Evolutionary conservation across 2,329 filamentous ascomycete species (phyloP).

Genomic region (Hypocreales sp.): DNA sequence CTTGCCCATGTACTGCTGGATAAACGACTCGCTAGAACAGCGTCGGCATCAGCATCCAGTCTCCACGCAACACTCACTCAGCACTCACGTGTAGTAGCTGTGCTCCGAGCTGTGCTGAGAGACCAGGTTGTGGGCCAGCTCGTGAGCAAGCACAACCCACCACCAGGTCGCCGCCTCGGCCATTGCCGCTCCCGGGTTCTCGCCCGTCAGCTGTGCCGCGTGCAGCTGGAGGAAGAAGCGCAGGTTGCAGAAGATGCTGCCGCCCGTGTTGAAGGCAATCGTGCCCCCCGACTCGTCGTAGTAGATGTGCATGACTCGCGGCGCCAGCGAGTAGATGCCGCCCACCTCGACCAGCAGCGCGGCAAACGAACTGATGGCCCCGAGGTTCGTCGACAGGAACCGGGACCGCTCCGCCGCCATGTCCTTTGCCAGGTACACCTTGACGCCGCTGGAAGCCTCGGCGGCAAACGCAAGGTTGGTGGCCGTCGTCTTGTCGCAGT

Average conservation of each 20-base stretch:
- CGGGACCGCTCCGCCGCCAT: constrained; percentile 25
- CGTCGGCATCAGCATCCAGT: too few relatives aligned
- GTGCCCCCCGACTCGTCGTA: constrained; percentile 65
- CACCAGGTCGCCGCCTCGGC: constrained; percentile 69
- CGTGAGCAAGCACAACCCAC: constrained; percentile 93
- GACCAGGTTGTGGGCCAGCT: constrained; percentile 89
- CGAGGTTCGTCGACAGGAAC: constrained; percentile 48
- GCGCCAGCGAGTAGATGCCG: constrained; percentile 55
- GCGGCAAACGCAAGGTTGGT: constrained; percentile 60
- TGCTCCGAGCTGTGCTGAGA: constrained; percentile 61
- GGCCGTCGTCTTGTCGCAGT: constrained; percentile 65
- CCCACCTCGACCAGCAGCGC: constrained; percentile 53
- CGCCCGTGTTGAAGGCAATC: constrained; percentile 82
- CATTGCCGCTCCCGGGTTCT: constrained; percentile 25
- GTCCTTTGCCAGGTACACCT: constrained; percentile 52
- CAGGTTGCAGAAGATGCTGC: constrained; percentile 88
- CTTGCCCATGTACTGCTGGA: constrained; percentile 60
- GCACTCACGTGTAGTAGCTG: constrained; percentile 65
- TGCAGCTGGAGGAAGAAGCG: constrained; percentile 76
- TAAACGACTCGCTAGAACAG: constrained; percentile 49
- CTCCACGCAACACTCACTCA: too few relatives aligned
- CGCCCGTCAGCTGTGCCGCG: constrained; percentile 26
- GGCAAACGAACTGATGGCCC: constrained; percentile 54
- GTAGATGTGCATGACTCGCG: constrained; percentile 66
- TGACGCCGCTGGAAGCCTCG: constrained; percentile 55